Conservation (phyloP, 2,329 filamentous ascomycete genomes). For the Venturia aucupariae region DNA sequence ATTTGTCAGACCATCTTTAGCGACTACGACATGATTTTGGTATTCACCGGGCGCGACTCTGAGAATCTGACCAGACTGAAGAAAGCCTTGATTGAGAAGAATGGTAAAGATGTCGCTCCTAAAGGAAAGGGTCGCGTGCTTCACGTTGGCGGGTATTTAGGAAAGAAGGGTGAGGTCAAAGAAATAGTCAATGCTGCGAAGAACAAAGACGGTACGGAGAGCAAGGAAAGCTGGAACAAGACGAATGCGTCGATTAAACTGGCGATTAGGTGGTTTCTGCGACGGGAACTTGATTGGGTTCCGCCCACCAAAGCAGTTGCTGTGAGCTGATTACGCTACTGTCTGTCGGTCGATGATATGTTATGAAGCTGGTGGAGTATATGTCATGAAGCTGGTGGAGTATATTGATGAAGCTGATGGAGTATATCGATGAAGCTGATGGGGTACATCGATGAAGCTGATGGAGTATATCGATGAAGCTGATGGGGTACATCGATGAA, state of each 20-base stretch:
- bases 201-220: constrained; percentile 8
- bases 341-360: not conserved
- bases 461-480: not conserved
- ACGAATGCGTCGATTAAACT: constrained; percentile 6
- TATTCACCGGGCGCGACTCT: constrained; percentile 5
- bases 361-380: not conserved
- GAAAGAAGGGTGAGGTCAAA: not conserved
- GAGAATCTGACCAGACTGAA: constrained; percentile 1
- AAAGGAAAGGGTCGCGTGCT: constrained; percentile 5
- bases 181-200: not conserved
- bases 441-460: not conserved
- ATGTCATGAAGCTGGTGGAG: not conserved
- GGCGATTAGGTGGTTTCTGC: constrained; percentile 7
- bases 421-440: not conserved
- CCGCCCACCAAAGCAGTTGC: not conserved
- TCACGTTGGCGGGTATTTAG: constrained; percentile 2
- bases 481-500: not conserved
- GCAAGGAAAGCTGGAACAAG: constrained; percentile 11
- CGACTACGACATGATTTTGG: constrained; percentile 9
- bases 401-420: not conserved
- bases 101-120: not conserved
- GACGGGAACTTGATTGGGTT: constrained; percentile 4
- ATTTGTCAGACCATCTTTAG: constrained; percentile 8
- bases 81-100: not conserved
- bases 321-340: not conserved